Percentiles rank a stretch among this genome's conserved stretches.
Evolutionary conservation across 176 grass and related monocot species (phyloP).

Genomic region (Oryza brachyantha): DNA sequence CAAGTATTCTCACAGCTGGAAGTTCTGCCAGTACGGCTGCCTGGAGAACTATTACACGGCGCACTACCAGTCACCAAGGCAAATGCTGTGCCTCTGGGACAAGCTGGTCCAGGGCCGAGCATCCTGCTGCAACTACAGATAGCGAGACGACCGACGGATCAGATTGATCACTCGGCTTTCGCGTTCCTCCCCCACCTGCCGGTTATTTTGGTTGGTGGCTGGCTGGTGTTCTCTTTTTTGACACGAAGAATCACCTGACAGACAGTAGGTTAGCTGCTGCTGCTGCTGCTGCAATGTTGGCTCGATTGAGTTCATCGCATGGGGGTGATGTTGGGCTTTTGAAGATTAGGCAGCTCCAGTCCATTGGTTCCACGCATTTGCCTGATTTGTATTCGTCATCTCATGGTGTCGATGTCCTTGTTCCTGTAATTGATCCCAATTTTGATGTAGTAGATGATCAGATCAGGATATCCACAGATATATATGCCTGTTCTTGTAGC

Average conservation of each 20-base stretch:
- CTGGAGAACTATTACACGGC: conserved; percentile 84
- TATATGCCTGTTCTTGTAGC: conserved; percentile 16
- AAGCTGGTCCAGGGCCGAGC: conserved; percentile 63
- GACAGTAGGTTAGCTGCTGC: conserved; percentile 33
- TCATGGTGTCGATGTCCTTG: neutral
- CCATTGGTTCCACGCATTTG: conserved; percentile 27
- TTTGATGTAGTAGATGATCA: conserved; percentile 42
- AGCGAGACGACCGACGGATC: neutral
- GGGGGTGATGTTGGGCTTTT: conserved; percentile 33
- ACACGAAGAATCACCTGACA: conserved; percentile 27
- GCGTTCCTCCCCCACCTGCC: conserved; percentile 9
- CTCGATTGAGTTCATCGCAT: conserved; percentile 24
- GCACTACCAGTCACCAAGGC: conserved; percentile 92
- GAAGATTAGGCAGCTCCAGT: conserved; percentile 43
- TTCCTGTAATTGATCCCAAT: conserved; percentile 49
- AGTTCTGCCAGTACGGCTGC: conserved; percentile 94
- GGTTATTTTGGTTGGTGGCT: conserved; percentile 37
- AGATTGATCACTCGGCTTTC: neutral
- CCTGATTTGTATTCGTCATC: conserved; percentile 19
- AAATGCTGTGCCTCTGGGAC: conserved; percentile 90
- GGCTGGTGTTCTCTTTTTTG: conserved; percentile 32
- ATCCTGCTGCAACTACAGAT: conserved; percentile 91
- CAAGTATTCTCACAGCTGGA: conserved; percentile 91
- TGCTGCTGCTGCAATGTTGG: conserved; percentile 19
- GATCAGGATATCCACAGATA: conserved; percentile 32